Evolutionary conservation across 129 eudicot species (phyloP), one percentile per base, ranked within the genome.

Genomic region (Pulicaria dysenterica): DNA sequence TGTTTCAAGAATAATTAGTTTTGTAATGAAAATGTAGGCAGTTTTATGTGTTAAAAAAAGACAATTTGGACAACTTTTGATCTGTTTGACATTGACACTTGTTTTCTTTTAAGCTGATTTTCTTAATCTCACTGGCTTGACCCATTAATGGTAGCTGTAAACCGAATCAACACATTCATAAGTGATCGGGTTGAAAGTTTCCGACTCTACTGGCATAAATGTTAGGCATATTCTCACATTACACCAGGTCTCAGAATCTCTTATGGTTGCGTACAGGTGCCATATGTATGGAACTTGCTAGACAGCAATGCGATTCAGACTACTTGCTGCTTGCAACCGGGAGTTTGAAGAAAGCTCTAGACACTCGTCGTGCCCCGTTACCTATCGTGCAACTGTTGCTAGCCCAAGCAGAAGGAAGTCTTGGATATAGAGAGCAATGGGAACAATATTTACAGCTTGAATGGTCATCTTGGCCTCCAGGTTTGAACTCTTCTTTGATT

Each of bases 381-480:
- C 95, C 98, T 5, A 69, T 87, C 60, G 77, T 84, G 77, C 90
- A 86, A 39, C 77, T 89, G 51, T 73, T 93, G 62, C 80, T 90
- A 43, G 98, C 91, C 34, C 98, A 87, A 81, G 98, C 92, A 46
- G 98, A 93, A 85, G 98, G 79, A 17, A 93, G 98, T 85, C 78
- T 89, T 63, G 96, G 96, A 67, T 89, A 88, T 7, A 86, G 79
- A 84, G 73, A 58, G 5, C 92, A 87, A 74, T 93, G 98, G 98
- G 89, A 85, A 49, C 77, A 55, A 24, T 82, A 84, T 75, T 81
- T 93, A 58, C 77, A 67, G 58, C 83, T 80, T 69, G 98, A 93
- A 84, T 93, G 90, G 95, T 82, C 63, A 64, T 80, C 96, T 58
- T 93, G 96, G 98, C 92, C 95, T 37, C 86, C 91, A 93, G 98